phyloP scores from a whole-genome alignment of 179 eudicot genomes.

The Gypsophila paniculata region DNA sequence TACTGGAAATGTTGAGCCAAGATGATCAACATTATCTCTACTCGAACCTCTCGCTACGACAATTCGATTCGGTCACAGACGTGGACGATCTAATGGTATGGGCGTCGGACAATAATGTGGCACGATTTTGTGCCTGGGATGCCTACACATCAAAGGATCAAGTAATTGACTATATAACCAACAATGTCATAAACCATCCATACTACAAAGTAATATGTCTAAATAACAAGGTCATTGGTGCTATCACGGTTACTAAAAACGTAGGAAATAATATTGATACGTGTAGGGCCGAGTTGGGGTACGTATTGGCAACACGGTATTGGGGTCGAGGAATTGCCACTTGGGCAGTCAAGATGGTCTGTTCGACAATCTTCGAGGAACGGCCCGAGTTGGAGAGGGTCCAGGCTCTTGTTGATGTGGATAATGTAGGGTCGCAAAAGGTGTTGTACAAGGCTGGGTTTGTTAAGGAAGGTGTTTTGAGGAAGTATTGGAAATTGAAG shows the following conservation, averaged over 20 bases:
- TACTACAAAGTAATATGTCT: conserved; percentile 7
- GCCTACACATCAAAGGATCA: conserved; percentile 33
- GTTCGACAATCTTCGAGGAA: conserved; percentile 31
- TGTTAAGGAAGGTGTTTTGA: conserved; percentile 41
- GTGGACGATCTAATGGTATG: conserved; percentile 55
- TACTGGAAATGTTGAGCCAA: conserved; percentile 16
- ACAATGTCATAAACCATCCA: conserved; percentile 25
- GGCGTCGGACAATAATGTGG: conserved; percentile 50
- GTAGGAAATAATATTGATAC: conserved; percentile 30
- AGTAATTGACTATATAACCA: conserved; percentile 37
- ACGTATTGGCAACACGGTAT: conserved; percentile 27
- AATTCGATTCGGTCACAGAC: conserved; percentile 35
- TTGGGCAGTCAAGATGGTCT: conserved; percentile 42
- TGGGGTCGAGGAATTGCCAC: conserved; percentile 57
- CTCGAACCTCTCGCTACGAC: conserved; percentile 32
- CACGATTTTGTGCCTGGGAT: conserved; percentile 44
- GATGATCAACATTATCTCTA: neutral
- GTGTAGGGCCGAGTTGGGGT: conserved; percentile 41
- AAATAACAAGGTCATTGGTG: conserved; percentile 44
- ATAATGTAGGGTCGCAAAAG: conserved; percentile 40
- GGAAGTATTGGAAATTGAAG: conserved; percentile 40
- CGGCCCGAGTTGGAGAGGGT: conserved; percentile 34
- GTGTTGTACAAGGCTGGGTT: conserved; percentile 50
- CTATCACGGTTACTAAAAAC: conserved; percentile 33
- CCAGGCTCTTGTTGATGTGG: conserved; percentile 40